Conservation (phyloP, 2,329 filamentous ascomycete genomes). For the Lachnellula occidentalis region DNA sequence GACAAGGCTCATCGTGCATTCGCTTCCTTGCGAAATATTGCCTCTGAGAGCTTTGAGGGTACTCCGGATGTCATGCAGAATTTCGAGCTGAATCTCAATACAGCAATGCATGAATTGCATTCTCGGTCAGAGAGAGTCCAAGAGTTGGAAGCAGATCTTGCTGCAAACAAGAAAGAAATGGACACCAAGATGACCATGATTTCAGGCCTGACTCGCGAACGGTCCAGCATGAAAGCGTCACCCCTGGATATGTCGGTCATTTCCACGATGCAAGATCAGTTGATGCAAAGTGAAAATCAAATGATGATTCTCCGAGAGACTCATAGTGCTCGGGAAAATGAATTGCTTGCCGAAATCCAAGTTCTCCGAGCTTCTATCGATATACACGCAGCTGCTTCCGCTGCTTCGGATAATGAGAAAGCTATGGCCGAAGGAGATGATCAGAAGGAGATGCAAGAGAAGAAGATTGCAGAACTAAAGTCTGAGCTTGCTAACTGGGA, state of each 20-base stretch:
- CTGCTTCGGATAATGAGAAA: constrained; percentile 13
- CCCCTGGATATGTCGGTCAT: constrained; percentile 91
- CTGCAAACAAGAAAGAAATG: constrained; percentile 87
- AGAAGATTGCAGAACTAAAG: constrained; percentile 55
- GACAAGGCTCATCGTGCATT: constrained; percentile 91
- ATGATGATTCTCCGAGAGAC: constrained; percentile 67
- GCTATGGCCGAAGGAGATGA: constrained; percentile 18
- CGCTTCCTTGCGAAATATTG: constrained; percentile 82
- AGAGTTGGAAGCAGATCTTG: constrained; percentile 79
- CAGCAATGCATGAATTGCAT: constrained; percentile 89
- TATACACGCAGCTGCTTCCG: constrained; percentile 12
- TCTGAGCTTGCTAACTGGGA: constrained; percentile 71
- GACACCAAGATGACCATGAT: constrained; percentile 96
- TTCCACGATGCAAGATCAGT: constrained; percentile 78
- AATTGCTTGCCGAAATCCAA: constrained; percentile 67
- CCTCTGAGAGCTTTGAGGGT: constrained; percentile 75
- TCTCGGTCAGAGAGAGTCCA: constrained; percentile 83
- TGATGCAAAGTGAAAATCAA: constrained; percentile 80
- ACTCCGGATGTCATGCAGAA: constrained; percentile 82
- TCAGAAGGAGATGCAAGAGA: constrained; percentile 30
- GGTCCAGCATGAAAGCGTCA: constrained; percentile 78
- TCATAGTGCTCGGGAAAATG: constrained; percentile 68
- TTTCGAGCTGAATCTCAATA: constrained; percentile 87
- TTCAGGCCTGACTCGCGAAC: constrained; percentile 84
- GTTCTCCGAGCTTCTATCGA: constrained; percentile 45